phyloP scores from a whole-genome alignment of 176 grass and related monocot species.

The Zoysia japonica region DNA sequence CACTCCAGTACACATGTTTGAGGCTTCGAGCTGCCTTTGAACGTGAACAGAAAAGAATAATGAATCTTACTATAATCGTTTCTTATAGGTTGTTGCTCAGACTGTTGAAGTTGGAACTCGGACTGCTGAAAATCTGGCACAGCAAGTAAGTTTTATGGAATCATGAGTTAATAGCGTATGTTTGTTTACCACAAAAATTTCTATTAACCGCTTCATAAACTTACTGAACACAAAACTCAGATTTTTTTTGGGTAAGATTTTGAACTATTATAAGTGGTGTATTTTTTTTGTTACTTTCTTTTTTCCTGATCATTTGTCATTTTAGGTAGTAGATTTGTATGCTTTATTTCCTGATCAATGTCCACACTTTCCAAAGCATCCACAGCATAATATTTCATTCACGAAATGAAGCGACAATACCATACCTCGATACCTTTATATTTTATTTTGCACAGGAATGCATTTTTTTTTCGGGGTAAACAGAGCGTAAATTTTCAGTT shows the following conservation, averaged over 20 bases:
- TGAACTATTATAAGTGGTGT: not conserved
- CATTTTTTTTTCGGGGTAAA: not conserved
- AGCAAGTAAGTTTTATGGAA: conserved; percentile 75
- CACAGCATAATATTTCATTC: not conserved
- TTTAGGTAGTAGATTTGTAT: not conserved
- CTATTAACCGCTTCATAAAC: not conserved
- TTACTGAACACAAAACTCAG: conserved; percentile 1
- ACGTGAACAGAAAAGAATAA: not conserved
- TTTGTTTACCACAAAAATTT: not conserved
- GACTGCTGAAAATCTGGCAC: conserved; percentile 80
- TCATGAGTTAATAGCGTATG: not conserved
- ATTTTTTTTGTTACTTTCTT: not conserved
- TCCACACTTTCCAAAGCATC: not conserved
- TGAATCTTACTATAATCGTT: conserved; percentile 35
- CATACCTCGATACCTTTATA: not conserved
- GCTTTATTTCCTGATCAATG: not conserved
- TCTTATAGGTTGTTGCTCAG: conserved; percentile 83
- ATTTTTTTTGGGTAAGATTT: not conserved
- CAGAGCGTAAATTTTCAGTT: not conserved
- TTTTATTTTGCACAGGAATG: not conserved
- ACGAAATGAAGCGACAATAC: not conserved
- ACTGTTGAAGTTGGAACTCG: conserved; percentile 96
- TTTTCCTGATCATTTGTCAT: not conserved
- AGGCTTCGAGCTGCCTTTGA: not conserved
- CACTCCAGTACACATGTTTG: not conserved